Conservation (phyloP, 495 filamentous ascomycete species). For the Neurospora sp. region DNA sequence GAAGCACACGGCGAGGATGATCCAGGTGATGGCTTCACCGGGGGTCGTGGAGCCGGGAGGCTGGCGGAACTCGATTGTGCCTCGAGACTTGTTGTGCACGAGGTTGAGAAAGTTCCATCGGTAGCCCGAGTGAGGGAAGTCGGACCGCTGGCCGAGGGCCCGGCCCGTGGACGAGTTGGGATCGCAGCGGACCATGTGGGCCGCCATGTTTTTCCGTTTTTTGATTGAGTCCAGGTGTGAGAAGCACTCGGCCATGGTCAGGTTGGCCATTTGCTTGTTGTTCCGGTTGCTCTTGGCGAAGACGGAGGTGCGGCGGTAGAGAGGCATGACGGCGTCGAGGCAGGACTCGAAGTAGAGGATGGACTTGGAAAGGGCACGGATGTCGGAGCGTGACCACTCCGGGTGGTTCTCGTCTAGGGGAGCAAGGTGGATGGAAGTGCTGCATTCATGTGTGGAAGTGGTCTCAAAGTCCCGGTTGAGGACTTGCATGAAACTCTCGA, state of each 20-base stretch:
- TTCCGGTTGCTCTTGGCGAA: constrained; percentile 22
- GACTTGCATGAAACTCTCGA: constrained; percentile 8
- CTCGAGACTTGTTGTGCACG: constrained; percentile 2
- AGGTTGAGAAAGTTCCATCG: constrained; percentile 18
- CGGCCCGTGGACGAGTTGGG: constrained; percentile 11
- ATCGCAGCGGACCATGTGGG: constrained; percentile 18
- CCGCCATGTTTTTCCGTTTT: constrained; percentile 1
- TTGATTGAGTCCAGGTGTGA: constrained; percentile 2
- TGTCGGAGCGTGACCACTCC: neutral
- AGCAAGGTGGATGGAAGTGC: constrained; percentile 19
- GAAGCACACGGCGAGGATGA: constrained; percentile 20
- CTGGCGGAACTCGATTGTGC: constrained; percentile 20
- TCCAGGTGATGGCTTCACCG: constrained; percentile 13
- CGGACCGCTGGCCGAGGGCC: constrained; percentile 7
- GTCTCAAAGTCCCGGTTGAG: constrained; percentile 20
- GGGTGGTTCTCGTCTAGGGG: constrained; percentile 9
- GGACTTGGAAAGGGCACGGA: constrained; percentile 13
- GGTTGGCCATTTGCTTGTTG: constrained; percentile 11
- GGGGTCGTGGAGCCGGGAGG: constrained; percentile 10
- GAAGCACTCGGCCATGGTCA: constrained; percentile 10
- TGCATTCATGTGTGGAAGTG: constrained; percentile 17
- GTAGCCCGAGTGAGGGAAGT: constrained; percentile 13
- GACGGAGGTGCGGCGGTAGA: constrained; percentile 14
- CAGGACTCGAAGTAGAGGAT: constrained; percentile 23
- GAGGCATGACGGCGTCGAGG: constrained; percentile 20